These are phyloP conservation scores for Ramaria sp. DNA, from an alignment of 768 basidiomycete genomes.

Conservation along the genomic window DNA sequence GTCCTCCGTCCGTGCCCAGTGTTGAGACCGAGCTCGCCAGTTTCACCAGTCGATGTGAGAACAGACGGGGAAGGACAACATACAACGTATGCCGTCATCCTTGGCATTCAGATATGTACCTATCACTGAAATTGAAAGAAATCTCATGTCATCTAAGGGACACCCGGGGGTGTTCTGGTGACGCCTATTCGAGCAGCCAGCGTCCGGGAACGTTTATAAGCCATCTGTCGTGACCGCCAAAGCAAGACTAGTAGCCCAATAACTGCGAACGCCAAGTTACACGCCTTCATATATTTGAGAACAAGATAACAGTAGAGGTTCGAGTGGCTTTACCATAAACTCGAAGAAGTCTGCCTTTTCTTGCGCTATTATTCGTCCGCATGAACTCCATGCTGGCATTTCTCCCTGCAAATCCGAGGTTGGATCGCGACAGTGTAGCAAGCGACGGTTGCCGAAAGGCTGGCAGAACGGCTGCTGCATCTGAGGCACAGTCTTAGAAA, in stretches of 20 bases:
- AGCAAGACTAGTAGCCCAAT: slow-evolving; percentile 1
- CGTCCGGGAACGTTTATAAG: slow-evolving; percentile 2
- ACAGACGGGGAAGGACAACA: too few species aligned
- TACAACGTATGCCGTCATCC: too few species aligned
- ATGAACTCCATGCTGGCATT: slow-evolving; percentile 84
- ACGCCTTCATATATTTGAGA: background rate
- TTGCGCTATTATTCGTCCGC: slow-evolving; percentile 69
- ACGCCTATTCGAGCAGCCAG: slow-evolving; percentile 7
- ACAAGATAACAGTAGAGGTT: background rate
- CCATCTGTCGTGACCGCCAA: background rate
- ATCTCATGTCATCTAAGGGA: background rate
- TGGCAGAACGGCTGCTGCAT: slow-evolving; percentile 83
- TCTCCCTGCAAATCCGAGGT: slow-evolving; percentile 19
- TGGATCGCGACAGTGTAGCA: slow-evolving; percentile 65
- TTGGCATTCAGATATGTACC: too few species aligned
- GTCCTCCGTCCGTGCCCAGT: too few species aligned
- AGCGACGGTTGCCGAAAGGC: slow-evolving; percentile 89
- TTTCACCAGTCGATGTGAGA: too few species aligned
- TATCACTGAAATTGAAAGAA: too few species aligned
- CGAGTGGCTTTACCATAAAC: slow-evolving; percentile 68
- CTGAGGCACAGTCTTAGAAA: slow-evolving; percentile 28
- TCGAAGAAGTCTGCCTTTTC: slow-evolving; percentile 88
- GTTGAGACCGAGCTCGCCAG: too few species aligned
- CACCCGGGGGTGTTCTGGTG: background rate
- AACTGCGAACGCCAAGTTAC: background rate